Conservation (phyloP, 352 stramenopile species). For the Globisporangium cystogenes region DNA sequence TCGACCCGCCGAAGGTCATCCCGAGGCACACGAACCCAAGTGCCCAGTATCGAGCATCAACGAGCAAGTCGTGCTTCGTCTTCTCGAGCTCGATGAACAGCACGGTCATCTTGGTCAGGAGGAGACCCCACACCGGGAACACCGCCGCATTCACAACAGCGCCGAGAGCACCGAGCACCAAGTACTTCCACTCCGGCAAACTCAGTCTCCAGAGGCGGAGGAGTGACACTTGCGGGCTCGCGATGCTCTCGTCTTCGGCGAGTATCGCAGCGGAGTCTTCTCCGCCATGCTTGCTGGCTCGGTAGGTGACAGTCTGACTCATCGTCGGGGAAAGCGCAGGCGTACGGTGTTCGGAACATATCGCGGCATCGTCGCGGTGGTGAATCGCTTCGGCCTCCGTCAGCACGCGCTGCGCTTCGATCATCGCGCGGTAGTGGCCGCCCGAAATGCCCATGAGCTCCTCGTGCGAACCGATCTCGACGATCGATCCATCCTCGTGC, state of each 20-base stretch:
- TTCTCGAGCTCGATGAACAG: conserved; percentile 37
- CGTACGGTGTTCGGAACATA: no score
- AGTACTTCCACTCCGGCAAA: conserved; percentile 31
- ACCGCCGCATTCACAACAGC: conserved; percentile 29
- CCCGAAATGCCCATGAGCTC: conserved; percentile 64
- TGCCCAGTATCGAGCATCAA: conserved; percentile 23
- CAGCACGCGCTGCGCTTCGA: conserved; percentile 2
- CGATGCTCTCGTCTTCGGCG: background rate
- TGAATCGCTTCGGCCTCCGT: no score
- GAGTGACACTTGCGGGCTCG: background rate
- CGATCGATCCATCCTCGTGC: conserved; percentile 83
- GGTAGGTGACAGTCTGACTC: no score
- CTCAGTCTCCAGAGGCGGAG: conserved; percentile 45
- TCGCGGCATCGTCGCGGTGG: no score
- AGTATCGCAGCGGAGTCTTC: background rate
- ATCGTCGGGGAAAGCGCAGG: no score
- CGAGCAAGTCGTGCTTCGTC: conserved; percentile 30
- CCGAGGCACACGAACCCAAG: conserved; percentile 27
- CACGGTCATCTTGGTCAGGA: conserved; percentile 39
- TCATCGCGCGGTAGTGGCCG: conserved; percentile 37
- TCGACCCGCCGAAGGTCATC: conserved; percentile 27
- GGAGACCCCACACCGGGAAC: conserved; percentile 40
- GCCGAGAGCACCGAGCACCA: conserved; percentile 29
- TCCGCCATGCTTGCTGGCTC: no score
- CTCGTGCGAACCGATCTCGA: conserved; percentile 90